Conservation (phyloP, 805 yeast species). For the Monosporozyma solicola region DNA sequence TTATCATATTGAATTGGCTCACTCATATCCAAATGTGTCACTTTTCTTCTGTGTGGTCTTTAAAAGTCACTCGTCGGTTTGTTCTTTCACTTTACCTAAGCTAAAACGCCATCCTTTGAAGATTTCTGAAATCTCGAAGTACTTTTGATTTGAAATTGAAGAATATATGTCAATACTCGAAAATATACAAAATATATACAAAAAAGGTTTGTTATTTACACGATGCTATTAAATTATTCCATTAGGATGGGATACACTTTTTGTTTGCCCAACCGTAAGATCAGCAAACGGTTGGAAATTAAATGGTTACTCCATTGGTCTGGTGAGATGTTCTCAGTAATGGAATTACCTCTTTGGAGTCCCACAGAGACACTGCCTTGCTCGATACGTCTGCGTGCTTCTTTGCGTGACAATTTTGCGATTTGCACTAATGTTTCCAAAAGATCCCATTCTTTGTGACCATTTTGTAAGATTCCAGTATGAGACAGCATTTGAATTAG, state of each 20-base stretch:
- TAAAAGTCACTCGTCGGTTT: background rate
- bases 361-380: conserved; percentile 74
- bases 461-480: conserved; percentile 25
- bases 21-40: background rate
- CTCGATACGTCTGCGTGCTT: conserved; percentile 50
- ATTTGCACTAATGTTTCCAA: background rate
- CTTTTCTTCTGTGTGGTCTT: background rate
- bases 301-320: conserved; percentile 41
- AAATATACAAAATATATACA: background rate
- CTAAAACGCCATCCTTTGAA: background rate
- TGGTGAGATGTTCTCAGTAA: conserved; percentile 33
- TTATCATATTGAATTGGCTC: conserved; percentile 1
- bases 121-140: background rate
- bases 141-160: background rate
- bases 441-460: conserved; percentile 8
- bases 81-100: background rate
- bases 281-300: conserved; percentile 50
- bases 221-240: background rate
- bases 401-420: conserved; percentile 39
- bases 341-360: conserved; percentile 43
- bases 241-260: conserved; percentile 18
- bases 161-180: background rate
- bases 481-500: conserved; percentile 12
- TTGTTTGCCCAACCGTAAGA: conserved; percentile 69
- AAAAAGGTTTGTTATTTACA: background rate